These are phyloP conservation scores for Blastosporella zonata DNA, from an alignment of 1,284 basidiomycete species.

Conservation along the genomic window DNA sequence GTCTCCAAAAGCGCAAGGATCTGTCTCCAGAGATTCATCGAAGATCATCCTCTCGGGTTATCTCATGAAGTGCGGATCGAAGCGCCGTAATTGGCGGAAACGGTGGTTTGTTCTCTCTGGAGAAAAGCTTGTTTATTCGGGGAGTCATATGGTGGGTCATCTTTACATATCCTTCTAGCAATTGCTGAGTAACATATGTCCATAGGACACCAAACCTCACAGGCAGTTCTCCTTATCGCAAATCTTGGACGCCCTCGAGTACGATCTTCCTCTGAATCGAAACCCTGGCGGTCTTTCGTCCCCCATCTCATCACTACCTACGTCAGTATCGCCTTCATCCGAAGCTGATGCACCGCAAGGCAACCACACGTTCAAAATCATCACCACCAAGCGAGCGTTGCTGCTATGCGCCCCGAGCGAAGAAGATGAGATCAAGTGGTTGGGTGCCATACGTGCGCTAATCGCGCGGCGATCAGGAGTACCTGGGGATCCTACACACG, in stretches of 20 bases:
- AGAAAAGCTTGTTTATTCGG: slow-evolving; percentile 79
- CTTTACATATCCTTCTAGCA: not conserved
- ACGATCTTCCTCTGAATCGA: slow-evolving; percentile 54
- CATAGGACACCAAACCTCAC: slow-evolving; percentile 83
- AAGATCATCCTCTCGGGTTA: slow-evolving; percentile 87
- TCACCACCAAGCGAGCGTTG: slow-evolving; percentile 90
- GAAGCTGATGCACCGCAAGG: slow-evolving; percentile 41
- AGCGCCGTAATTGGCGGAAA: slow-evolving; percentile 94
- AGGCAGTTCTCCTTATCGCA: slow-evolving; percentile 82
- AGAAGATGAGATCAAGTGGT: slow-evolving; percentile 98
- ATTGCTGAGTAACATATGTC: slow-evolving; percentile 8
- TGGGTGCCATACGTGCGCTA: slow-evolving; percentile 89
- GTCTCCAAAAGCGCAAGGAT: slow-evolving; percentile 38
- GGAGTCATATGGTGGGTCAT: slow-evolving; percentile 81
- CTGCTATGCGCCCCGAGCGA: slow-evolving; percentile 93
- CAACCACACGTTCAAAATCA: slow-evolving; percentile 85
- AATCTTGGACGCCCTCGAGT: slow-evolving; percentile 93
- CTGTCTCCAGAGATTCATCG: slow-evolving; percentile 48
- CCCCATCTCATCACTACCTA: slow-evolving; percentile 29
- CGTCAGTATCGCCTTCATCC: slow-evolving; percentile 32
- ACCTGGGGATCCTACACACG: slow-evolving; percentile 29
- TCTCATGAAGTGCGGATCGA: slow-evolving; percentile 94
- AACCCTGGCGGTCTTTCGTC: slow-evolving; percentile 24
- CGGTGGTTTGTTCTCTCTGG: slow-evolving; percentile 86
- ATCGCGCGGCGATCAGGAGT: slow-evolving; percentile 67